Evolutionary conservation across 306 rosid genomes (phyloP), one percentile per base, ranked within the genome.

Genomic region (Prunus campanulata): DNA sequence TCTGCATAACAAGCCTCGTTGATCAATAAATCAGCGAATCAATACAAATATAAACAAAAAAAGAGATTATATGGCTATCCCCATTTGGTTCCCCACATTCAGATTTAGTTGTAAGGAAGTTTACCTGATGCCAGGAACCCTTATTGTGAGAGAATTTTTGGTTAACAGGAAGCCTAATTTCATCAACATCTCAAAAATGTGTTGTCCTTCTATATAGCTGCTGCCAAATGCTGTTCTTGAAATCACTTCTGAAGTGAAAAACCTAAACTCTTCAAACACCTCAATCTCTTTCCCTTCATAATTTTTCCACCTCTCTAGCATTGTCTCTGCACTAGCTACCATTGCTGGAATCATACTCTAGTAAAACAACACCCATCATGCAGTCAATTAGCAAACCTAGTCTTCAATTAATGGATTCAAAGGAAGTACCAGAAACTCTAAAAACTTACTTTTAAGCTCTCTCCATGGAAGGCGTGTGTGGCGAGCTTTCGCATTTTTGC

Each of bases 221-320:
- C 85, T 76, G 30, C 84, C 81, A 71, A 81, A 78, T 1, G 82
- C 82, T 8, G 82, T 78, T 39, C 62, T 49, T 2, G 82, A 67
- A 35, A 77, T 82, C 72, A 82, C 76, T 39, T 82, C 82, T 2
- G 85, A 48, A 57, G 85, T 82, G 69, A 82, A 35, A 8, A 72
- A 7, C 56, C 76, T 77, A 52, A 82, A 77, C 32, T 82, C 85
- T 72, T 66, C 72, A 70, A 8, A 59, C 22, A 77, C 68, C 1
- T 82, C 85, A 16, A 77, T 29, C 77, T 82, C 79, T 77, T 72
- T 72, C 12, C 82, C 82, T 49, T 49, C 79, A 19, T 66, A 48
- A 8, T 1, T 3, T 60, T 71, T 73, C 79, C 82, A 82, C 44
- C 85, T 57, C 60, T 55, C 65, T 1, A 82, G 66, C 75, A 82